Conservation (phyloP, 2,329 filamentous ascomycete genomes). For the Thelonectria olida region DNA sequence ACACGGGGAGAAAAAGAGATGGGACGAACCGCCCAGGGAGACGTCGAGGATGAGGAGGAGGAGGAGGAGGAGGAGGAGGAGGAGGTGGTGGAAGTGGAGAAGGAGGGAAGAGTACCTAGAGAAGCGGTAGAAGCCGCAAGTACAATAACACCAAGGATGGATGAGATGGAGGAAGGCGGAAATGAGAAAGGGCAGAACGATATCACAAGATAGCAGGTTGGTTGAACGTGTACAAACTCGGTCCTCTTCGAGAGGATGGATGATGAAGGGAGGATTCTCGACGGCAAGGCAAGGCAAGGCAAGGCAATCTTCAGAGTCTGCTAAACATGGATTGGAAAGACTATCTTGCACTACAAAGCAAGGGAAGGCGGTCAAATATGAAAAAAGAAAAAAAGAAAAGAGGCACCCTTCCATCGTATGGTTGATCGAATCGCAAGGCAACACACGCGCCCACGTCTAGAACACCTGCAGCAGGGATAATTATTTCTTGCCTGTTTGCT, state of each 20-base stretch:
- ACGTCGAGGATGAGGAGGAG: neutral
- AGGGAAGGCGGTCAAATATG: too few species aligned
- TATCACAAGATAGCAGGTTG: too few species aligned
- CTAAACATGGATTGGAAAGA: neutral
- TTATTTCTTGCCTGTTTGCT: neutral
- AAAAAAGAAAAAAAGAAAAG: neutral
- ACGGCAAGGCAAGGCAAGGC: conserved; percentile 4
- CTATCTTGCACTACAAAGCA: neutral
- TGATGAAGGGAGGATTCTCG: neutral
- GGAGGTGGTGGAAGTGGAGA: neutral
- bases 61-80: conserved; percentile 2
- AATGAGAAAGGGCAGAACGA: neutral
- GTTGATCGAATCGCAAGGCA: neutral
- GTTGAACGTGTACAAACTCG: neutral
- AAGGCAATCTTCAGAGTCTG: conserved; percentile 1
- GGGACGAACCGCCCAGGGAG: neutral
- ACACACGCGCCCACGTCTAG: neutral
- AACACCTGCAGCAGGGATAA: neutral
- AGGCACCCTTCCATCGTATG: neutral
- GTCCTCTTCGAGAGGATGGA: neutral
- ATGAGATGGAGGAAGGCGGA: neutral
- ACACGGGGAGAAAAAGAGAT: neutral
- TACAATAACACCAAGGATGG: neutral
- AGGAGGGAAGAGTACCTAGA: neutral
- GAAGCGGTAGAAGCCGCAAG: neutral